Percentiles rank a stretch among this genome's conserved stretches.
phyloP scores from a whole-genome alignment of 2,329 filamentous ascomycete species.

The Microsporum ferrugineum region DNA sequence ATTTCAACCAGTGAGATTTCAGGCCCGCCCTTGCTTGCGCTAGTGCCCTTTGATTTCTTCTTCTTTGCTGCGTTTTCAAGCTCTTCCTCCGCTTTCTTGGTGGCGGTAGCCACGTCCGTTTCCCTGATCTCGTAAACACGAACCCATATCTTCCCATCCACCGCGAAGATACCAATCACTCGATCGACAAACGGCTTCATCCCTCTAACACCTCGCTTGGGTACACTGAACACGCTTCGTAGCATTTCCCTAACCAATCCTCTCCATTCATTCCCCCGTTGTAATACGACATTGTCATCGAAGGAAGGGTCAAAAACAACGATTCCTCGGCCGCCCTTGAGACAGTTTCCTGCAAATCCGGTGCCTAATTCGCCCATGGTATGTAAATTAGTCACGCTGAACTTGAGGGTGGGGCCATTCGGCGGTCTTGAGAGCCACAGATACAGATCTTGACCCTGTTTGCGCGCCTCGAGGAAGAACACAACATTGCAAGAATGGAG shows the following conservation, averaged over 20 bases:
- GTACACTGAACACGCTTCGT: constrained; percentile 81
- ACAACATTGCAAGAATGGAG: constrained; percentile 92
- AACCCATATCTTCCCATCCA: constrained; percentile 92
- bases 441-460: constrained; percentile 80
- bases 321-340: constrained; percentile 83
- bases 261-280: constrained; percentile 34
- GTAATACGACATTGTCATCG: constrained; percentile 67
- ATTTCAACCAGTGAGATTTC: constrained; percentile 83
- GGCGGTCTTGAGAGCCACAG: constrained; percentile 86
- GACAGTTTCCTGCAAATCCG: constrained; percentile 81
- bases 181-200: constrained; percentile 95
- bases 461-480: constrained; percentile 89
- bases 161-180: constrained; percentile 82
- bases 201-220: constrained; percentile 66
- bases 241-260: constrained; percentile 69
- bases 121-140: constrained; percentile 89
- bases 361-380: constrained; percentile 87
- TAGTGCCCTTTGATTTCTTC: constrained; percentile 36
- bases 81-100: constrained; percentile 31
- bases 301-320: constrained; percentile 87
- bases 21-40: constrained; percentile 31
- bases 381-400: constrained; percentile 52
- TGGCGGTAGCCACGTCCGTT: constrained; percentile 50
- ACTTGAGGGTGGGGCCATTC: constrained; percentile 61
- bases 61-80: constrained; percentile 29